A percentile compares a stretch with the other conserved stretches of the same genome.
Conservation (phyloP, 176 grass and related monocot species). For the Oropetium thomaeum region DNA sequence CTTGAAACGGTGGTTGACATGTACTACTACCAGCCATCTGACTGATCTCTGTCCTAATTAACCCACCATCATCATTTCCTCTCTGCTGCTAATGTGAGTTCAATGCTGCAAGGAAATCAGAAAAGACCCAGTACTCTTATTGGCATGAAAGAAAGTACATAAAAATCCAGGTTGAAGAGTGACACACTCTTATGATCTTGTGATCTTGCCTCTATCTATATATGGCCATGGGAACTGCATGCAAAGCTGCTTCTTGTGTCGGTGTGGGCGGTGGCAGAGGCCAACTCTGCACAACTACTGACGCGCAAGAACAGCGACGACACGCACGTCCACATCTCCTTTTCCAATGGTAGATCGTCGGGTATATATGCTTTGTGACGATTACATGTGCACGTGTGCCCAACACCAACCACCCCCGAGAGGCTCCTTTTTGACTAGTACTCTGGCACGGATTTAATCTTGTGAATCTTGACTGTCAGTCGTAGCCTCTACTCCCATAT, state of each 20-base stretch:
- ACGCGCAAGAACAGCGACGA: background rate
- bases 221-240: background rate
- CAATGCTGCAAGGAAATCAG: background rate
- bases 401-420: constrained; percentile 12
- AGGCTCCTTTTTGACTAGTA: background rate
- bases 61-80: too few relatives aligned
- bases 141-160: background rate
- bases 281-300: too few relatives aligned
- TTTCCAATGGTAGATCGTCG: background rate
- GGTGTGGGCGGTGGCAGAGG: background rate
- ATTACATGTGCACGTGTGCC: background rate
- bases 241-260: background rate
- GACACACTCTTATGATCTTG: too few relatives aligned
- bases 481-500: too few relatives aligned
- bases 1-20: background rate
- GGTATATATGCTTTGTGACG: constrained; percentile 20
- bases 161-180: too few relatives aligned
- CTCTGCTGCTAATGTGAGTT: background rate
- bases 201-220: background rate
- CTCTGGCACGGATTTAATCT: background rate
- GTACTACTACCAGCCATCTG: constrained; percentile 5
- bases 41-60: too few relatives aligned
- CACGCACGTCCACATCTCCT: background rate
- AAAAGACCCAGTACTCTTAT: background rate
- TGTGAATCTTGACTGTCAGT: background rate